Base-by-base conservation (phyloP, 345 rosid genomes). In the Populus davidiana region DNA sequence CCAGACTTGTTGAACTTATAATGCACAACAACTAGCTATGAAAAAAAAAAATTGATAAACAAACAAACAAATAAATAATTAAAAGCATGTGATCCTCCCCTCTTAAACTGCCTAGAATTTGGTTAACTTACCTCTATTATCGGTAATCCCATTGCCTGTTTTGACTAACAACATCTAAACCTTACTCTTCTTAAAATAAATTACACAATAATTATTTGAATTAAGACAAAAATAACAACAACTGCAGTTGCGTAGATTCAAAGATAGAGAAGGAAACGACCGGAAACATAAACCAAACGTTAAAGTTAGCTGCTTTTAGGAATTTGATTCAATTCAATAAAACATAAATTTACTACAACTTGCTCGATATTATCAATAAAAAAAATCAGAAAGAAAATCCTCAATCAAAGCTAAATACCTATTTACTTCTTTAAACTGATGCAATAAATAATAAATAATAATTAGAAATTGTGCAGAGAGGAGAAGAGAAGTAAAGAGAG, bases 241-340 rank as follows among this genome's bases (percentile, higher is more conserved):
- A 83, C 69, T 63, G 79, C 49, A 39, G 61, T 84, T 75, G 29
- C 88, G 82, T 86, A 78, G 71, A 76, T 77, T 83, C 38, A 65
- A 87, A 84, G 89, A 78, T 4, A 78, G 31, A 33, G 67, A 67
- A 75, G 62, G 75, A 64, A 50, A 69, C 56, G 54, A 73, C 82
- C 79, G 12, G 68, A 62, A 64, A 74, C 71, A 73, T 59, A 78
- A 75, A 71, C 78, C 79, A 20, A 18, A 47, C 74, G 14, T 59
- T 59, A 23, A 59, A 23, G 64, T 23, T 23, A 59, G 64, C 27
- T 59, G 64, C 29, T 59, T 12, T n/a, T 10, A 23, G 5, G 29
- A 59, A 11, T 3, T 59, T 12, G 2, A 59, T 59, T n/a, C 23
- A 47, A 47, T 47, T 47, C 18, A 47, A 47, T 14, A 4, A 43